Evolutionary conservation across 305 asterid genomes (phyloP).

Genomic region (Caryopteris hybrid): DNA sequence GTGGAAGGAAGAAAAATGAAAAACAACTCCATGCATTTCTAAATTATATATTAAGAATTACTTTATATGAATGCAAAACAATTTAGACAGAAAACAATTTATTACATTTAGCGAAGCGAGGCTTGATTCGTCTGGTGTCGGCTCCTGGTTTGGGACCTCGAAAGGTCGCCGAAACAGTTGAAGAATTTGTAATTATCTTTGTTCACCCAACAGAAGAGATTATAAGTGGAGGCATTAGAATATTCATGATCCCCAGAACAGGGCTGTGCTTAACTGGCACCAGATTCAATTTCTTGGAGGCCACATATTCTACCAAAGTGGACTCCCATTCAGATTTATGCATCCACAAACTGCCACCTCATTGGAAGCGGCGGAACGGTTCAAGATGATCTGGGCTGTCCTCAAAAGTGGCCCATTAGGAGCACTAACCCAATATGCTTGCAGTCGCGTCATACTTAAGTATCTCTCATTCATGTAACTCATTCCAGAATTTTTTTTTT

Average conservation of each 20-base stretch:
- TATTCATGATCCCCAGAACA: conserved; percentile 21
- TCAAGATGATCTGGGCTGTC: not conserved
- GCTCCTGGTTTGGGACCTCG: conserved; percentile 10
- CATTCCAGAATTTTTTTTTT: too few relatives aligned
- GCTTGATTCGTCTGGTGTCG: not conserved
- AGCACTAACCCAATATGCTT: not conserved
- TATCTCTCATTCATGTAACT: not conserved
- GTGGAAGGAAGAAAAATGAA: too few relatives aligned
- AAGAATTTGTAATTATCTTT: not conserved
- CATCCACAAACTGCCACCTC: not conserved
- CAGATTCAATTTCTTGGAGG: conserved; percentile 3
- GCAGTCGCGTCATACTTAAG: not conserved
- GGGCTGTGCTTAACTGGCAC: conserved; percentile 1
- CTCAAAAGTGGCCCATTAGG: not conserved
- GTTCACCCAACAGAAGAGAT: not conserved
- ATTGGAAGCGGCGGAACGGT: conserved; percentile 17
- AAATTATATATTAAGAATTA: too few relatives aligned
- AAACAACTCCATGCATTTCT: too few relatives aligned
- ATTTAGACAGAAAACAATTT: too few relatives aligned
- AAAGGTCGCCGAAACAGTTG: conserved; percentile 22
- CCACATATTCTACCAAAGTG: conserved; percentile 25
- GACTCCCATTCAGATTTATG: conserved; percentile 20
- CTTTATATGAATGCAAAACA: too few relatives aligned
- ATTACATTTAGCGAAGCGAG: too few relatives aligned
- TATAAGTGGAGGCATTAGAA: conserved; percentile 35